Conservation (phyloP, 768 basidiomycete genomes). For the Lenzites betulinus region DNA sequence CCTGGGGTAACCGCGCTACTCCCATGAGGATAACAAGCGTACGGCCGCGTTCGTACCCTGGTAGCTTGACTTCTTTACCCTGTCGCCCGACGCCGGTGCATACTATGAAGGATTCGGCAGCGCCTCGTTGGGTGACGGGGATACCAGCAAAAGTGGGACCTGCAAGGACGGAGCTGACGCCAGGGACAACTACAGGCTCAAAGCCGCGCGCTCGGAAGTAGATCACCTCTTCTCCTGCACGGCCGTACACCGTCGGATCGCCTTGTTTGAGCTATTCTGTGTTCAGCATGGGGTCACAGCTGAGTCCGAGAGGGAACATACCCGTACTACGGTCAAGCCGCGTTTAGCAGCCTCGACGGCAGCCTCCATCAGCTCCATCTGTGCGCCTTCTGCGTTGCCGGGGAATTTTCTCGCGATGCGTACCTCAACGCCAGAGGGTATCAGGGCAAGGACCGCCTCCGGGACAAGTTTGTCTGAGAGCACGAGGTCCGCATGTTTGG, state of each 20-base stretch:
- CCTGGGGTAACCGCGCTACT: conserved; percentile 77
- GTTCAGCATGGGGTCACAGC: neutral
- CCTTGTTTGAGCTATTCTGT: conserved; percentile 85
- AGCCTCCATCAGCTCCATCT: conserved; percentile 91
- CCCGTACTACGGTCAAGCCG: conserved; percentile 86
- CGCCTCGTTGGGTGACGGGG: conserved; percentile 94
- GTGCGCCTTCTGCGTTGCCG: conserved; percentile 94
- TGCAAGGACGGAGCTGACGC: conserved; percentile 86
- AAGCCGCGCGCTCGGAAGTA: conserved; percentile 88
- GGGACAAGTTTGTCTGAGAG: conserved; percentile 98
- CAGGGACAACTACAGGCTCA: conserved; percentile 84
- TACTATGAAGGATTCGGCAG: conserved; percentile 84
- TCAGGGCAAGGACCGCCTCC: conserved; percentile 78
- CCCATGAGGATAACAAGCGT: conserved; percentile 94
- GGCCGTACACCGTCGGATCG: conserved; percentile 93
- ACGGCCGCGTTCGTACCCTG: conserved; percentile 79
- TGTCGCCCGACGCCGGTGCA: conserved; percentile 93
- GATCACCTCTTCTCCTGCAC: conserved; percentile 92
- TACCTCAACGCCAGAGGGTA: conserved; percentile 71
- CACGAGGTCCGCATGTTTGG: conserved; percentile 79
- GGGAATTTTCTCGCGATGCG: conserved; percentile 97
- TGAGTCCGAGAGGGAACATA: conserved; percentile 39
- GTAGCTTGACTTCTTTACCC: conserved; percentile 82
- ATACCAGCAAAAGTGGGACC: conserved; percentile 90
- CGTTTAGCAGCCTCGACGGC: conserved; percentile 79